Conservation (phyloP, 352 stramenopile genomes). For the Phytophthora cajani region DNA sequence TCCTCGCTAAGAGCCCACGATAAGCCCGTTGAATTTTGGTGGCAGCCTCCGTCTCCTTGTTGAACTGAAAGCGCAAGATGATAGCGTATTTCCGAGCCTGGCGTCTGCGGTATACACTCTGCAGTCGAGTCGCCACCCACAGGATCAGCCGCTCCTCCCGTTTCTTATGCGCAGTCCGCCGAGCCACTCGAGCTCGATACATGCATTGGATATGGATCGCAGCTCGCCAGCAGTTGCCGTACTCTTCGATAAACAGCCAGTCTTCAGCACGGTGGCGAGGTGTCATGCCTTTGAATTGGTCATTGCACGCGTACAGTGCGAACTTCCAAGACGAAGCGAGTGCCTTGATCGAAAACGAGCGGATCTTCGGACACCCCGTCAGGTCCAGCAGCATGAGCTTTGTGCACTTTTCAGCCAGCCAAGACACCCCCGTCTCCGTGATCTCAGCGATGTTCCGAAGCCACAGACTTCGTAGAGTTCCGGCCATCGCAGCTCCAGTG, state of each 20-base stretch:
- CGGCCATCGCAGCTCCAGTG: conserved; percentile 29
- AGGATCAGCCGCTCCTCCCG: conserved; percentile 57
- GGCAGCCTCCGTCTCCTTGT: conserved; percentile 68
- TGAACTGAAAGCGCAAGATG: conserved; percentile 50
- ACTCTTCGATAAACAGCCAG: conserved; percentile 86
- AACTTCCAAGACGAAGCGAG: conserved; percentile 73
- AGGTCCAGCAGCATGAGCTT: conserved; percentile 71
- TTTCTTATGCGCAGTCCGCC: conserved; percentile 43
- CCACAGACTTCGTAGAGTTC: conserved; percentile 67
- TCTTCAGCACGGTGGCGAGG: conserved; percentile 80
- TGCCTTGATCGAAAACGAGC: conserved; percentile 59
- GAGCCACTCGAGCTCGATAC: conserved; percentile 63
- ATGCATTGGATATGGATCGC: conserved; percentile 74
- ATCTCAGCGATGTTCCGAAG: conserved; percentile 71
- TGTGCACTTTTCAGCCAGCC: conserved; percentile 83
- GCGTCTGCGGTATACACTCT: conserved; percentile 71
- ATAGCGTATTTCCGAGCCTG: conserved; percentile 59
- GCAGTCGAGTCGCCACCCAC: conserved; percentile 65
- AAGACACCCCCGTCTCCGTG: conserved; percentile 81
- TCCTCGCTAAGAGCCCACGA: conserved; percentile 15
- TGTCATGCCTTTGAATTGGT: conserved; percentile 80
- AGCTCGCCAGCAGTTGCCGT: conserved; percentile 76
- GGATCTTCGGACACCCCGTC: conserved; percentile 55
- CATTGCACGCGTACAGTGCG: conserved; percentile 40
- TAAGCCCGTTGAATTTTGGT: conserved; percentile 62